phyloP scores from a whole-genome alignment of 805 yeast genomes.

The Dipodascopsis tothii region DNA sequence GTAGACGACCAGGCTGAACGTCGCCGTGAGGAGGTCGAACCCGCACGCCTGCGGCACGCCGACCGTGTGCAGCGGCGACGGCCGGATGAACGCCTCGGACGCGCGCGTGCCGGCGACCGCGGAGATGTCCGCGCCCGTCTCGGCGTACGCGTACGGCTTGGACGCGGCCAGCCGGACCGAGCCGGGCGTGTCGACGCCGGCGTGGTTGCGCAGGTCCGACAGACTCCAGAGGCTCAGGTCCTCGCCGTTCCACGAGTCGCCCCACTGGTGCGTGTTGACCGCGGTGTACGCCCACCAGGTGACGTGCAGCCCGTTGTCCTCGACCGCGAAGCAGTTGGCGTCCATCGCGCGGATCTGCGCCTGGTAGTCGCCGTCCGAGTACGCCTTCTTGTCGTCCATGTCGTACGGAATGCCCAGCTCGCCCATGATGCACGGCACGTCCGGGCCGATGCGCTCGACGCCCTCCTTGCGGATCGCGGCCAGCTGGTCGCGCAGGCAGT shows the following conservation, averaged over 20 bases:
- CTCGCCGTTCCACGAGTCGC: constrained; percentile 90
- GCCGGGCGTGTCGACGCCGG: not conserved
- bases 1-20: constrained; percentile 39
- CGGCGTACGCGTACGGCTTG: not conserved
- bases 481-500: constrained; percentile 62
- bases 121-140: not conserved
- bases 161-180: not conserved
- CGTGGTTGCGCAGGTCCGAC: constrained; percentile 10
- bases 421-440: constrained; percentile 69
- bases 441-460: constrained; percentile 47
- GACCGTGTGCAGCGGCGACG: constrained; percentile 56
- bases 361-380: constrained; percentile 53
- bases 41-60: constrained; percentile 52
- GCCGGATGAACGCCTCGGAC: constrained; percentile 65
- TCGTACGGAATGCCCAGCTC: constrained; percentile 98
- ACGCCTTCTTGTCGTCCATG: constrained; percentile 77
- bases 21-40: constrained; percentile 48
- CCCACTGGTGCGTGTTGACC: constrained; percentile 70
- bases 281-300: constrained; percentile 83
- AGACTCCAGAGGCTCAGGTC: constrained; percentile 81
- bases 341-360: constrained; percentile 79
- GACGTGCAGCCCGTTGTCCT: constrained; percentile 61
- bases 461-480: constrained; percentile 61
- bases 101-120: constrained; percentile 61
- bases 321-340: constrained; percentile 72